Percentiles rank a stretch among this genome's conserved stretches.
phyloP scores from a whole-genome alignment of 1,284 basidiomycete species.

The Cryptococcus jaspeensis region DNA sequence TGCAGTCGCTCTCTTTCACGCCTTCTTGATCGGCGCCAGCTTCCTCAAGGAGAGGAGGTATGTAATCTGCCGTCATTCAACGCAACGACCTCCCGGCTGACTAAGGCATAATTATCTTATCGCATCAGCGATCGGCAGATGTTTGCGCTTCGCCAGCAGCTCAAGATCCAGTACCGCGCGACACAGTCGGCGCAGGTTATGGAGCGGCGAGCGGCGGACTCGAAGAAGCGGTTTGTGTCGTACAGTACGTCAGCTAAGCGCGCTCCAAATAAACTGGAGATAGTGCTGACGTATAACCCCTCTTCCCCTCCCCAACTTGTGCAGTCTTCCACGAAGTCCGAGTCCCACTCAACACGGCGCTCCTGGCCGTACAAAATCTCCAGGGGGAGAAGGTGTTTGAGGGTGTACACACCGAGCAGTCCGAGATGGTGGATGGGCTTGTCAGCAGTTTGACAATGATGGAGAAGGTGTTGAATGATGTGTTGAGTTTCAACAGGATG shows the following conservation, averaged over 20 bases:
- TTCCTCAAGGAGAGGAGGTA: conserved; percentile 52
- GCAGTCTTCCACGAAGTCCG: conserved; percentile 63
- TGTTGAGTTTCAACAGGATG: conserved; percentile 59
- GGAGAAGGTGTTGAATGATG: conserved; percentile 71
- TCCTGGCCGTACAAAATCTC: conserved; percentile 86
- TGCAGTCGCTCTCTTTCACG: conserved; percentile 44
- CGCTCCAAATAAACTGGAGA: conserved; percentile 6
- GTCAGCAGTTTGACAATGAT: conserved; percentile 80
- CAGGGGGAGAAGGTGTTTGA: conserved; percentile 59
- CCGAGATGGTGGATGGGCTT: conserved; percentile 54
- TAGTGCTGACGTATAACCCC: conserved; percentile 22
- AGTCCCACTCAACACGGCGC: conserved; percentile 84
- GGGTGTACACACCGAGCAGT: conserved; percentile 37
- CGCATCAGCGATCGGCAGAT: conserved; percentile 58
- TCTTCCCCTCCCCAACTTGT: neutral
- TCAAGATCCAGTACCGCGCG: conserved; percentile 67
- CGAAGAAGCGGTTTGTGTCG: conserved; percentile 72
- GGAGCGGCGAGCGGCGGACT: conserved; percentile 74
- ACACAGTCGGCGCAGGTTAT: conserved; percentile 82
- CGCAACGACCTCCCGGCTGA: neutral
- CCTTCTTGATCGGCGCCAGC: conserved; percentile 45
- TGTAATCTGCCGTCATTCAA: neutral
- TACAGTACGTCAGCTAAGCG: conserved; percentile 62
- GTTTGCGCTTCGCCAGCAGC: conserved; percentile 64
- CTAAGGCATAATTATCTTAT: neutral